Conservation (phyloP, 495 filamentous ascomycete species). For the Xylona heveae region DNA sequence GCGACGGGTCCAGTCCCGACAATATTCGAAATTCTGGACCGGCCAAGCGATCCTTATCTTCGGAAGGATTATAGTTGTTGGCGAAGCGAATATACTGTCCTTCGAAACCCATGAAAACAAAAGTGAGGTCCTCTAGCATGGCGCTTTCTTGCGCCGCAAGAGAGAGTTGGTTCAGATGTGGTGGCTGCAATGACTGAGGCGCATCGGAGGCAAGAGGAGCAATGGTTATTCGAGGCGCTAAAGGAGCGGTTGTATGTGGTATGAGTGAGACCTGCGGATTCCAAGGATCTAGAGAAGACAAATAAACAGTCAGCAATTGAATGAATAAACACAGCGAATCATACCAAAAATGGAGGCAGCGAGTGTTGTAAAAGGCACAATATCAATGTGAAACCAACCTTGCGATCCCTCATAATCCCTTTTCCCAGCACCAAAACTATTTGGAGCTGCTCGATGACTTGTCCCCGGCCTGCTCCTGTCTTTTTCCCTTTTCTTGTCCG, state of each 20-base stretch:
- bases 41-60: conserved; percentile 66
- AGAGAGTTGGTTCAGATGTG: conserved; percentile 46
- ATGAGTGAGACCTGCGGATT: conserved; percentile 62
- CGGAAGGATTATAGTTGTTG: conserved; percentile 55
- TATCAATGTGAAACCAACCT: conserved; percentile 2
- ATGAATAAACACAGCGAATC: too few species aligned
- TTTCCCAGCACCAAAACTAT: not conserved
- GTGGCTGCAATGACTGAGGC: conserved; percentile 51
- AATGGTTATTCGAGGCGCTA: conserved; percentile 69
- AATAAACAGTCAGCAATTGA: conserved; percentile 15
- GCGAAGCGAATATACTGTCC: conserved; percentile 85
- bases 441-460: not conserved
- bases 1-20: conserved; percentile 69
- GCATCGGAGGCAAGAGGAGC: conserved; percentile 55
- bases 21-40: conserved; percentile 65
- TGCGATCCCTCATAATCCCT: conserved; percentile 1
- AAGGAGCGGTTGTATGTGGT: conserved; percentile 68
- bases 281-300: conserved; percentile 37
- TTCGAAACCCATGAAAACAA: conserved; percentile 97
- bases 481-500: not conserved
- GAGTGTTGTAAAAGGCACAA: too few species aligned
- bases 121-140: conserved; percentile 76
- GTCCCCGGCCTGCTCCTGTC: not conserved
- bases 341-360: too few species aligned
- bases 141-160: conserved; percentile 65